These are phyloP conservation scores for Pseudotulostoma volvatum DNA, from an alignment of 495 filamentous ascomycete species.

Conservation along the genomic window DNA sequence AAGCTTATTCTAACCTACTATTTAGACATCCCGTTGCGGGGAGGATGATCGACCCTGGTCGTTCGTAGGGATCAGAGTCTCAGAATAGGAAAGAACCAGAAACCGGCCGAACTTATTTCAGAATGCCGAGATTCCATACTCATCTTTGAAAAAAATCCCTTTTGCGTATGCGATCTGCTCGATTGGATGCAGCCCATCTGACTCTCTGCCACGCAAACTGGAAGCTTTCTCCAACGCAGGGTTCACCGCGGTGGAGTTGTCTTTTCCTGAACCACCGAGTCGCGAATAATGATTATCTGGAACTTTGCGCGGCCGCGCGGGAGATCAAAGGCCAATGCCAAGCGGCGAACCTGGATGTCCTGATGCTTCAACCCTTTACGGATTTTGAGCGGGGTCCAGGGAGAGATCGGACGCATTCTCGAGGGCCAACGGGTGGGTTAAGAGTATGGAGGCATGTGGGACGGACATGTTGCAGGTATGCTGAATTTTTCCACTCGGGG, in stretches of 20 bases:
- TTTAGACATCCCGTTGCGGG: too few relatives aligned
- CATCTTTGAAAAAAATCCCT: conserved; percentile 33
- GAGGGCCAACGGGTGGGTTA: conserved; percentile 51
- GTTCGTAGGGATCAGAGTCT: too few relatives aligned
- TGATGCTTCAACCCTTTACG: conserved; percentile 65
- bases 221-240: conserved; percentile 48
- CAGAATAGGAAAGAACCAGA: too few relatives aligned
- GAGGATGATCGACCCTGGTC: too few relatives aligned
- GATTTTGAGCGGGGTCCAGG: conserved; percentile 57
- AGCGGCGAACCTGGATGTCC: conserved; percentile 37
- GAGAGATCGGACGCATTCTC: conserved; percentile 49
- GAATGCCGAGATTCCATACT: conserved; percentile 10
- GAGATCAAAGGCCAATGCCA: conserved; percentile 38
- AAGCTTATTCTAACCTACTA: too few relatives aligned
- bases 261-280: conserved; percentile 48
- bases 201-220: conserved; percentile 48
- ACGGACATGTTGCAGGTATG: conserved; percentile 58
- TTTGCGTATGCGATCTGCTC: conserved; percentile 50
- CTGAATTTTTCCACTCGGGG: too few relatives aligned
- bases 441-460: conserved; percentile 53
- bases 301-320: conserved; percentile 32
- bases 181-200: conserved; percentile 34
- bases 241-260: conserved; percentile 57
- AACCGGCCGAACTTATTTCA: too few relatives aligned
- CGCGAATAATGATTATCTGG: conserved; percentile 36